Conservation (phyloP, 2,329 filamentous ascomycete species). For the Microascus cirrosus region DNA sequence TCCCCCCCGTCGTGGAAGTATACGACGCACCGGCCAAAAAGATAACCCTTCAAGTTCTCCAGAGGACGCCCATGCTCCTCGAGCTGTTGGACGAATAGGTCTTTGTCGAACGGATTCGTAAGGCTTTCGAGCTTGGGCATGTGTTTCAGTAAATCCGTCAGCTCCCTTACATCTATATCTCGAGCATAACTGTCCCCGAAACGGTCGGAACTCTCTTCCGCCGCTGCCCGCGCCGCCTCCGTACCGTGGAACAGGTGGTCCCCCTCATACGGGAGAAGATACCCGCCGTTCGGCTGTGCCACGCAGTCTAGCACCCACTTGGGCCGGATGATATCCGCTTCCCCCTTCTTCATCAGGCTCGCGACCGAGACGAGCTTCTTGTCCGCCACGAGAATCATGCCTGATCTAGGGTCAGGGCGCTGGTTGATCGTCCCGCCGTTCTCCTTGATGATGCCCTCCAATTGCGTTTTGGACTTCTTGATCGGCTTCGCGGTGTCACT, state of each 20-base stretch:
- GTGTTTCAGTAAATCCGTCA: constrained; percentile 36
- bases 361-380: constrained; percentile 73
- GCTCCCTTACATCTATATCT: constrained; percentile 53
- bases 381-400: constrained; percentile 68
- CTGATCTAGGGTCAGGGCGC: constrained; percentile 44
- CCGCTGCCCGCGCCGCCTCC: constrained; percentile 39
- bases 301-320: constrained; percentile 80
- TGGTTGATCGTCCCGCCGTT: constrained; percentile 76
- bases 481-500: constrained; percentile 59
- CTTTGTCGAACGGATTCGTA: constrained; percentile 25
- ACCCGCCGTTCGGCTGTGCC: constrained; percentile 39
- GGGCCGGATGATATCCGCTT: constrained; percentile 63
- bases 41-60: constrained; percentile 33
- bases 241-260: constrained; percentile 63
- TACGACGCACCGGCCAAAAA: constrained; percentile 38
- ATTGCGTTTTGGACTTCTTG: constrained; percentile 65
- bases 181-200: constrained; percentile 78
- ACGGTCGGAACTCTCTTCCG: constrained; percentile 56
- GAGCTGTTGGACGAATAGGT: constrained; percentile 40
- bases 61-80: constrained; percentile 43
- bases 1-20: constrained; percentile 22
- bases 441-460: constrained; percentile 72
- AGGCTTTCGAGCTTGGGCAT: constrained; percentile 37
- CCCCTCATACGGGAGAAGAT: constrained; percentile 51
- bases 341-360: constrained; percentile 63